Evolutionary conservation across 371 early-diverging fungal species (phyloP).

Genomic region (Chytridiales sp.): DNA sequence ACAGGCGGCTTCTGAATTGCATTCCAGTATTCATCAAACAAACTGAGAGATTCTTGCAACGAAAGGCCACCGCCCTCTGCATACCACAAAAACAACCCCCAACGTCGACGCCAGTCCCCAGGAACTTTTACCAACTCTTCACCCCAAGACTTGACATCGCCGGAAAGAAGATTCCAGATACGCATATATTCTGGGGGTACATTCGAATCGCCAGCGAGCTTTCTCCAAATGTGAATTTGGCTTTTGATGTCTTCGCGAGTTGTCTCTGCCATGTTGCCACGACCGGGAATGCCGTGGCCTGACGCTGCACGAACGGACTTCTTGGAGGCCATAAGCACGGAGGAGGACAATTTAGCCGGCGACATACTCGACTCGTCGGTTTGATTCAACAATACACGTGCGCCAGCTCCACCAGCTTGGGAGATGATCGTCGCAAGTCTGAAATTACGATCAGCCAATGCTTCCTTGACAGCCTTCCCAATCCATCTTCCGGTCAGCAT

Average conservation of each 20-base stretch:
- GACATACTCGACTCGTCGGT: background rate
- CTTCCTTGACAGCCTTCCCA: constrained; percentile 57
- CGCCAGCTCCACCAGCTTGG: constrained; percentile 61
- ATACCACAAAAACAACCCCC: constrained; percentile 74
- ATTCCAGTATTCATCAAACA: constrained; percentile 48
- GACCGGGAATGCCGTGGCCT: constrained; percentile 44
- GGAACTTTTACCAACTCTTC: constrained; percentile 1
- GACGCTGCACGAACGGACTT: background rate
- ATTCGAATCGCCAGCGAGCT: background rate
- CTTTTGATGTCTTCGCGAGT: constrained; percentile 46
- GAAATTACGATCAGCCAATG: constrained; percentile 56
- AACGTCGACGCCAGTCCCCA: constrained; percentile 67
- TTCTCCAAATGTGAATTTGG: constrained; percentile 53
- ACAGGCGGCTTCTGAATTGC: constrained; percentile 34
- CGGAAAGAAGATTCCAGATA: constrained; percentile 49
- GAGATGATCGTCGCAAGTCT: constrained; percentile 68
- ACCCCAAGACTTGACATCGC: constrained; percentile 33
- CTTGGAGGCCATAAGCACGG: background rate
- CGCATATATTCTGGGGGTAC: constrained; percentile 28
- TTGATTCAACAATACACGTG: constrained; percentile 19
- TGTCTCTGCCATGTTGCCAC: constrained; percentile 25
- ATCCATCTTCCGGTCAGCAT: constrained; percentile 48
- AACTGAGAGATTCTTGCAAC: constrained; percentile 47
- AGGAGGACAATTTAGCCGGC: background rate
- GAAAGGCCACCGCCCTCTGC: constrained; percentile 48